Conservation (phyloP, 345 rosid species). For the Populus deltoides region DNA sequence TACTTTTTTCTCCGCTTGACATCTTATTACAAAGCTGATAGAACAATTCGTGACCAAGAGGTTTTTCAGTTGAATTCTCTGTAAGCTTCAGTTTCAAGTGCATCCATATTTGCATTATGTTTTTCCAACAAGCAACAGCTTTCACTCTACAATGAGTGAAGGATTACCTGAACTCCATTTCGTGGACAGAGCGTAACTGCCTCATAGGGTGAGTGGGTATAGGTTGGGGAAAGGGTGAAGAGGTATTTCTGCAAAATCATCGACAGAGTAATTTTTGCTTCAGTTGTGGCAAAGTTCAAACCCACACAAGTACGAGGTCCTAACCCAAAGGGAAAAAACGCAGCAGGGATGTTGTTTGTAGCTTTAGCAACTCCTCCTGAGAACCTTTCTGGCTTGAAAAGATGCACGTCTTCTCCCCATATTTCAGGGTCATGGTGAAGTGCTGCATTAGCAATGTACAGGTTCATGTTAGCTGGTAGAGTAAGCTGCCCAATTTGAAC, state of each 20-base stretch:
- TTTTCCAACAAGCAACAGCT: not conserved
- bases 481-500: slow-evolving; percentile 19
- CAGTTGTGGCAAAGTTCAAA: slow-evolving; percentile 28
- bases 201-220: slow-evolving; percentile 25
- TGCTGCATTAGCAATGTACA: slow-evolving; percentile 18
- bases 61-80: too few relatives aligned
- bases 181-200: slow-evolving; percentile 16
- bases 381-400: slow-evolving; percentile 35
- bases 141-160: slow-evolving; percentile 10
- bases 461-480: slow-evolving; percentile 13
- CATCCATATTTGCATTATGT: too few relatives aligned
- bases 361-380: slow-evolving; percentile 31
- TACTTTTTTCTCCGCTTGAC: too few relatives aligned
- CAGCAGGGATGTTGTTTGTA: slow-evolving; percentile 20
- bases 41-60: too few relatives aligned
- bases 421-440: slow-evolving; percentile 25
- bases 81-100: too few relatives aligned
- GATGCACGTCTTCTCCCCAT: slow-evolving; percentile 36
- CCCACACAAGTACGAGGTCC: slow-evolving; percentile 37
- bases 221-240: slow-evolving; percentile 34
- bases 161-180: slow-evolving; percentile 33
- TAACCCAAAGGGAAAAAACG: slow-evolving; percentile 31
- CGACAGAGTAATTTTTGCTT: slow-evolving; percentile 31
- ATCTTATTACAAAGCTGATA: too few relatives aligned
- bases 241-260: slow-evolving; percentile 38